A percentile compares a stretch with the other conserved stretches of the same genome.
Conservation (phyloP, 2,329 filamentous ascomycete genomes). For the Myotisia sp. region DNA sequence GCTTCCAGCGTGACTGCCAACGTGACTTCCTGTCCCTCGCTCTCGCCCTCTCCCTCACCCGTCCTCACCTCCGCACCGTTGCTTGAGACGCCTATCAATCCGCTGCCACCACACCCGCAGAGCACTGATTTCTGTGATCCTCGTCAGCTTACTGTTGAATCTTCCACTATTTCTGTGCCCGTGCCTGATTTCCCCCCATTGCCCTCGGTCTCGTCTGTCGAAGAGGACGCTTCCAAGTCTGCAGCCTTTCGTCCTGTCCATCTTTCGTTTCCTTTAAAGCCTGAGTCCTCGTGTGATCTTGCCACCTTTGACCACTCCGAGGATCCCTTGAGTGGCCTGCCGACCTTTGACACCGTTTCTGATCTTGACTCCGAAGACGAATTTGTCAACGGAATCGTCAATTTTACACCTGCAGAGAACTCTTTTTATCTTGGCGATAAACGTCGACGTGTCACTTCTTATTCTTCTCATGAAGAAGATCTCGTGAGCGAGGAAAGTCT, state of each 20-base stretch:
- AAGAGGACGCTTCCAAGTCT: conserved; percentile 25
- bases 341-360: conserved; percentile 70
- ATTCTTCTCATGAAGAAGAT: conserved; percentile 59
- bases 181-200: conserved; percentile 50
- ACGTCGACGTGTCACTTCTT: conserved; percentile 58
- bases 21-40: conserved; percentile 59
- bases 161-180: conserved; percentile 31
- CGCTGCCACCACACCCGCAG: conserved; percentile 44
- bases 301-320: conserved; percentile 18
- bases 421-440: conserved; percentile 49
- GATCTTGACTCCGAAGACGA: conserved; percentile 87
- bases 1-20: too few relatives aligned
- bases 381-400: conserved; percentile 59
- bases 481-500: conserved; percentile 65
- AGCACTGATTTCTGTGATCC: conserved; percentile 85
- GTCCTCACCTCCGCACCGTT: conserved; percentile 59
- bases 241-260: conserved; percentile 21
- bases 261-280: conserved; percentile 5
- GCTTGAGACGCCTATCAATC: conserved; percentile 63
- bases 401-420: conserved; percentile 48
- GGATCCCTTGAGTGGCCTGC: conserved; percentile 46
- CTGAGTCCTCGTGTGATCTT: neutral
- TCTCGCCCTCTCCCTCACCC: conserved; percentile 75
- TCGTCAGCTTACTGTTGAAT: conserved; percentile 64
- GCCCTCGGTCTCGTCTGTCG: conserved; percentile 35